Conservation (phyloP, 2,329 filamentous ascomycete genomes). For the Curvularia sp. region DNA sequence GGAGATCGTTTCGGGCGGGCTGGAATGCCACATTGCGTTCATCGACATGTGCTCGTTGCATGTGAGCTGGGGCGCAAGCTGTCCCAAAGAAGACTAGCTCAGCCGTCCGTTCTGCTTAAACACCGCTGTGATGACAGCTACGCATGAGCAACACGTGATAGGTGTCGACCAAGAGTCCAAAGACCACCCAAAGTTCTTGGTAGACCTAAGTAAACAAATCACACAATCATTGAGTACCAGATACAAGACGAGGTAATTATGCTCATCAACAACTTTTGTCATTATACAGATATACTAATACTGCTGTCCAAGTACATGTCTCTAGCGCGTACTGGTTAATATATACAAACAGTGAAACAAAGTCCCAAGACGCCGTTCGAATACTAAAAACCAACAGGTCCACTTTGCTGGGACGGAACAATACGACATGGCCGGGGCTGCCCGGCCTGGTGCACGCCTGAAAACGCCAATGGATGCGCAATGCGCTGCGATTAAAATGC, state of each 20-base stretch:
- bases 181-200: not conserved
- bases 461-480: conserved; percentile 16
- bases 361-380: not conserved
- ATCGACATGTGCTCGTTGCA: not conserved
- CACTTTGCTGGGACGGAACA: conserved; percentile 1
- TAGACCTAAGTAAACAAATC: not conserved
- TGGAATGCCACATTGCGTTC: not conserved
- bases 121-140: too few relatives aligned
- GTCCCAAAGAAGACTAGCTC: conserved; percentile 9
- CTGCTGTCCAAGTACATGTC: not conserved
- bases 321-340: not conserved
- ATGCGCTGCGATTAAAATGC: conserved; percentile 6
- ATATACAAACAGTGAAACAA: not conserved
- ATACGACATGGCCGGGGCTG: conserved; percentile 10
- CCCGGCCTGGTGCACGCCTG: conserved; percentile 6
- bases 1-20: not conserved
- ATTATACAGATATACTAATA: not conserved
- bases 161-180: not conserved
- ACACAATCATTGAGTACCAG: not conserved
- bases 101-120: not conserved
- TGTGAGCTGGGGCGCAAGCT: conserved; percentile 2
- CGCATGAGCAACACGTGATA: not conserved
- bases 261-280: not conserved
- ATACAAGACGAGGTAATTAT: not conserved
- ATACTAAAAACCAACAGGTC: not conserved